Evolutionary conservation across 2,329 filamentous ascomycete genomes (phyloP), one percentile per base, ranked within the genome.

Genomic region (Sporothrix variecibatus): DNA sequence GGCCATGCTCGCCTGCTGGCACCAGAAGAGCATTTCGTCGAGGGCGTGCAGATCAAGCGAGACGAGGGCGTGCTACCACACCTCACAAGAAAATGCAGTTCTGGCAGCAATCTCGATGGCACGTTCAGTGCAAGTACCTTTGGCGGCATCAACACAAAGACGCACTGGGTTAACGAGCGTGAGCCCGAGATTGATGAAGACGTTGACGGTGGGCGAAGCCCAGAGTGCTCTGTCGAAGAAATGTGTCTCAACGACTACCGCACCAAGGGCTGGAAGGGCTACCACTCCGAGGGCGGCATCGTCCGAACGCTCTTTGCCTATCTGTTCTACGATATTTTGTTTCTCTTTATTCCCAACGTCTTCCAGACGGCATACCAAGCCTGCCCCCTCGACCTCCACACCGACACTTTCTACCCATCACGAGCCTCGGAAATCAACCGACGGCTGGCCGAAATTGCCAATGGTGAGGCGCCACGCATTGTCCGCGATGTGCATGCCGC

Each of bases 351-450:
- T 5, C 95, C 96, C 34, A 97, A 98, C 78, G 95, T 99, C 73
- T 99, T 99, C 82, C 95, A 98, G 81, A 99, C 96, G 6, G 90
- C 92, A 0, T 99, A 94, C 81, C 96, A 99, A 82, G 97, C 94
- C 0, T 97, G 94, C 79, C 96, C 96, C 0, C 85, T 99, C 3
- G 96, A 99, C 81, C 85, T 99, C 6, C 93, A 97, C 80, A 97
- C 95, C 0, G 96, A 99, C 81, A 91, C 93, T 2, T 99, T 99
- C 84, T 98, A 94, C 80, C 89, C 93, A 0, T 90, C 91, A 0
- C 89, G 96, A n/a, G 90, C 92, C 49, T 94, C 92, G 3, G 95
- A 97, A 83, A 96, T 98, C 80, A 97, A 97, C 80, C 90, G 91
- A 76, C 90, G 95, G 0, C 86, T 98, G 1, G 94, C 93, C 3